Evolutionary conservation across 108 stramenopile species (phyloP).

Genomic region (Parietichytrium sp.): DNA sequence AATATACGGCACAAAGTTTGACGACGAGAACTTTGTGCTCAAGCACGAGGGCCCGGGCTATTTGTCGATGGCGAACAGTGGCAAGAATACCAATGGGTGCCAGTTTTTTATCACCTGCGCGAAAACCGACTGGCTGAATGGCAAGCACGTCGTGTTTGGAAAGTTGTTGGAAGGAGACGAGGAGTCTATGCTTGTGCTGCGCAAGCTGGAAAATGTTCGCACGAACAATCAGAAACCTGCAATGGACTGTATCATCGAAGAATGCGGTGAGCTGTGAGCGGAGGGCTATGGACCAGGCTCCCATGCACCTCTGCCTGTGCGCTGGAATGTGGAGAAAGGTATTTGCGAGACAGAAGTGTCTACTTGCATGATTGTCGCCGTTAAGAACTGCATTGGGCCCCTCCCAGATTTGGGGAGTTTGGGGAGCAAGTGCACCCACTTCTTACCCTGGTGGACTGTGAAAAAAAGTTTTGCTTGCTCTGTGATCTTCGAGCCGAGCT

Average conservation of each 20-base stretch:
- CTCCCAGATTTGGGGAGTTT: too few species aligned
- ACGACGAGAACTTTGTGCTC: constrained; percentile 89
- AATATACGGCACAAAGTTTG: constrained; percentile 79
- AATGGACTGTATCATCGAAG: background rate
- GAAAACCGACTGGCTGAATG: constrained; percentile 86
- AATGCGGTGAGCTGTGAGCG: constrained; percentile 36
- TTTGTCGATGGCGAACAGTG: constrained; percentile 88
- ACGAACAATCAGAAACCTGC: background rate
- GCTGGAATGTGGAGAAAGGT: too few species aligned
- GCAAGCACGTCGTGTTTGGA: constrained; percentile 59
- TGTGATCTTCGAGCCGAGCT: too few species aligned
- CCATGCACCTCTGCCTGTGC: too few species aligned
- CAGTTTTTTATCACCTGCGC: constrained; percentile 95
- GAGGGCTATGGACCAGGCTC: too few species aligned
- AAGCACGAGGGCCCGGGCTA: constrained; percentile 79
- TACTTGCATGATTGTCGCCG: too few species aligned
- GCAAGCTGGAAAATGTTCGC: background rate
- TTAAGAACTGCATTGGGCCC: too few species aligned
- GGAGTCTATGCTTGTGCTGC: constrained; percentile 4
- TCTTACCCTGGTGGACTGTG: too few species aligned
- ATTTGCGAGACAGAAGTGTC: too few species aligned
- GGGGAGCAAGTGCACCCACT: too few species aligned
- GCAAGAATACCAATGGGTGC: constrained; percentile 85
- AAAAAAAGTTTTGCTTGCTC: too few species aligned
- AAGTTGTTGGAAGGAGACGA: constrained; percentile 17